Evolutionary conservation across 2,329 filamentous ascomycete genomes (phyloP).

Genomic region (Venturia asperata): DNA sequence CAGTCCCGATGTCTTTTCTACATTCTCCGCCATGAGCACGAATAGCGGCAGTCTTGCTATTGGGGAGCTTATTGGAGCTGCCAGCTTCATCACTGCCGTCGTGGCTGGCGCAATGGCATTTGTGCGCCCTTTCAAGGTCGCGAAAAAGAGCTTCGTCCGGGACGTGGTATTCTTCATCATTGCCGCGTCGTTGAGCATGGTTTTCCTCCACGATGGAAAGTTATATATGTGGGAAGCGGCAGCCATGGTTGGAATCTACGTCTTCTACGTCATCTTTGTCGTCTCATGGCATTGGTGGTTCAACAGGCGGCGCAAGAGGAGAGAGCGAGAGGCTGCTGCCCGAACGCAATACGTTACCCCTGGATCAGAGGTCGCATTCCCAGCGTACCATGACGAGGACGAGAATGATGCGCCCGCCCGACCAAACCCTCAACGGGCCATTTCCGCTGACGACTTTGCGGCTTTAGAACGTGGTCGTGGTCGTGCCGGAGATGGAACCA

Average conservation of each 20-base stretch:
- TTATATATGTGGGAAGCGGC: constrained; percentile 84
- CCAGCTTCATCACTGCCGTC: constrained; percentile 91
- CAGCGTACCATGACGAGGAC: constrained; percentile 48
- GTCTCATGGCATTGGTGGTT: constrained; percentile 89
- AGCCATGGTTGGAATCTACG: constrained; percentile 84
- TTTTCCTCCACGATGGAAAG: constrained; percentile 76
- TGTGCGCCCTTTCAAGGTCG: constrained; percentile 89
- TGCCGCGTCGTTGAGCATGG: constrained; percentile 78
- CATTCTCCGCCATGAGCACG: constrained; percentile 94
- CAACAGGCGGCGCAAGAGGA: constrained; percentile 53
- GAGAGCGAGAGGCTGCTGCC: constrained; percentile 62
- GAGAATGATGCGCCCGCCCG: constrained; percentile 41
- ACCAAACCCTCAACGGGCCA: constrained; percentile 38
- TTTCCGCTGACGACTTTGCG: constrained; percentile 58
- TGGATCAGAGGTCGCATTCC: constrained; percentile 51
- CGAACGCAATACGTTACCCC: constrained; percentile 65
- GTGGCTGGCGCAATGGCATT: constrained; percentile 96
- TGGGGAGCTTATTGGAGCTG: constrained; percentile 89
- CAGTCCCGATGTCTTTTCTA: constrained; percentile 96
- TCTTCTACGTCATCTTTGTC: constrained; percentile 82
- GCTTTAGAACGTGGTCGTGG: constrained; percentile 53
- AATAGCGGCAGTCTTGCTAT: constrained; percentile 96
- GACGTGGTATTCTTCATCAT: constrained; percentile 90
- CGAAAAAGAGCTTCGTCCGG: constrained; percentile 79
- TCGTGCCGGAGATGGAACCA: constrained; percentile 44